Conservation (phyloP, 2,329 filamentous ascomycete species). For the Monosporascus sp. region DNA sequence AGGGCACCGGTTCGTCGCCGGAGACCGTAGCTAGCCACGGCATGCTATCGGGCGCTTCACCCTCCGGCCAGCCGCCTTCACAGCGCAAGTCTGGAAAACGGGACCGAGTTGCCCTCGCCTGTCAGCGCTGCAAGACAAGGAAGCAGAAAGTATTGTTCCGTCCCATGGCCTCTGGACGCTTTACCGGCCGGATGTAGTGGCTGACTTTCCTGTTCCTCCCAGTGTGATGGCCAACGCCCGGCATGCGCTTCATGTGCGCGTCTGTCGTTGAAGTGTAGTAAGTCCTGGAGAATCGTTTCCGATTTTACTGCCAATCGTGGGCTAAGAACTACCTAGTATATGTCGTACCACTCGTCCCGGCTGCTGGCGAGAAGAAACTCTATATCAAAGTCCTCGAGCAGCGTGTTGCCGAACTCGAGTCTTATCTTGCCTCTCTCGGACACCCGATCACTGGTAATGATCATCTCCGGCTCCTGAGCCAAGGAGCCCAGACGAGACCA, state of each 20-base stretch:
- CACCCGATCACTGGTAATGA: constrained; percentile 15
- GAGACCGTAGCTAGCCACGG: constrained; percentile 15
- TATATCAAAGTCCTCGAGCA: constrained; percentile 25
- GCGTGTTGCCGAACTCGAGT: constrained; percentile 22
- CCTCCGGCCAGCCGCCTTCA: constrained; percentile 12
- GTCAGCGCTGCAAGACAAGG: constrained; percentile 23
- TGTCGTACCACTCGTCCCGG: constrained; percentile 24
- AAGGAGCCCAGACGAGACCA: constrained; percentile 6
- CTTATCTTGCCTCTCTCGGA: constrained; percentile 19
- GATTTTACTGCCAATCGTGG: neutral
- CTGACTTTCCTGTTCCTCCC: constrained; percentile 1
- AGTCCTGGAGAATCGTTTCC: constrained; percentile 1
- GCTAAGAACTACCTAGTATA: constrained; percentile 15
- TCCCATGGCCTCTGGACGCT: neutral
- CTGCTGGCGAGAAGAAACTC: constrained; percentile 25
- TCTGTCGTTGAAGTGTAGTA: constrained; percentile 24
- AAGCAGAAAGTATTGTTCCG: constrained; percentile 21
- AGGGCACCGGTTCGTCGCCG: constrained; percentile 17
- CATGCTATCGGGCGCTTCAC: constrained; percentile 8
- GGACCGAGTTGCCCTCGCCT: constrained; percentile 24
- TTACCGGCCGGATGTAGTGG: neutral
- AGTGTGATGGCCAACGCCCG: constrained; percentile 25
- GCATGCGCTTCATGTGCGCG: constrained; percentile 24
- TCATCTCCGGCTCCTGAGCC: constrained; percentile 14
- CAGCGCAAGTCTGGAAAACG: constrained; percentile 22